Evolutionary conservation across 306 rosid species (phyloP).

Genomic region (Malus fusca): DNA sequence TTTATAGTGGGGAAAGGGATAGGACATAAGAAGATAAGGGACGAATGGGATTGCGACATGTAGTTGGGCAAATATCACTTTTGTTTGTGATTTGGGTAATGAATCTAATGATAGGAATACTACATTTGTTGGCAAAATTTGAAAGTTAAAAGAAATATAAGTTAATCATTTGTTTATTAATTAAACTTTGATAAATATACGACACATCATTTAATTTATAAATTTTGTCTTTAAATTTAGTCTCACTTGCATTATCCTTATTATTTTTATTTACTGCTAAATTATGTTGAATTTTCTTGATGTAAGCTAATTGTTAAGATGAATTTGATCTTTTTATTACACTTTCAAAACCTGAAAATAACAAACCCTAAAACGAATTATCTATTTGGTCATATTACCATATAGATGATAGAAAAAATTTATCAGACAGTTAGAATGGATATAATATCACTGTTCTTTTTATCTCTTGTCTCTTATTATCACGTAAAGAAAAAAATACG

Average conservation of each 20-base stretch:
- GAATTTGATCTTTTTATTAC: not conserved
- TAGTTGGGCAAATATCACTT: not conserved
- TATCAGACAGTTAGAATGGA: no score
- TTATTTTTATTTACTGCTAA: not conserved
- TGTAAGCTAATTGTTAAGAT: not conserved
- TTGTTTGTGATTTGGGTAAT: no score
- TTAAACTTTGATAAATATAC: no score
- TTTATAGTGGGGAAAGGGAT: not conserved
- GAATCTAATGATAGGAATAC: no score
- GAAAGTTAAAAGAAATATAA: accelerated
- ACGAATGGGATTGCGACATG: not conserved
- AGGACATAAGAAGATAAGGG: not conserved
- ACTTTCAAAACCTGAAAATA: not conserved
- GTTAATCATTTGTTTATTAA: accelerated
- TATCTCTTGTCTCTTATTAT: no score
- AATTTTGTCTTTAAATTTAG: no score
- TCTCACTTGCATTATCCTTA: no score
- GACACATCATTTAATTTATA: no score
- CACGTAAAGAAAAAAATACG: no score
- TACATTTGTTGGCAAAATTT: no score
- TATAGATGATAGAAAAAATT: no score
- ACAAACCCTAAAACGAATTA: not conserved
- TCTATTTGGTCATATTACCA: not conserved
- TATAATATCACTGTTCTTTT: no score
- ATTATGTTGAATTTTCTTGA: not conserved